Percentiles rank a stretch among this genome's conserved stretches.
phyloP scores from a whole-genome alignment of 139 green algal species.

The Chloropicon primus region DNA sequence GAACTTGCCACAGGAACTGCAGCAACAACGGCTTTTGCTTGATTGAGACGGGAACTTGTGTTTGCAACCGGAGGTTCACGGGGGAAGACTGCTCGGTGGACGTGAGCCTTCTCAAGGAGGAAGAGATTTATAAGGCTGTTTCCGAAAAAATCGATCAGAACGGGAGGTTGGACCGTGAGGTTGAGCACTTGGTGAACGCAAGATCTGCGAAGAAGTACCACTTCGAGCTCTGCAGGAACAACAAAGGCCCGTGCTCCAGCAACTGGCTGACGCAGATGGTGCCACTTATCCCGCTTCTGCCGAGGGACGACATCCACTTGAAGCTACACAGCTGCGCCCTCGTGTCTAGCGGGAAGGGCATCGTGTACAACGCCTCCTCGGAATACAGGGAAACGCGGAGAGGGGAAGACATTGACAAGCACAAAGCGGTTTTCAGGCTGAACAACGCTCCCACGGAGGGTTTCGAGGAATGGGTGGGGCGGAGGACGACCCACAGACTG shows the following conservation, averaged over 20 bases:
- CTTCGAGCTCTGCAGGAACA: not conserved
- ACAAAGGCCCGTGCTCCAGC: not conserved
- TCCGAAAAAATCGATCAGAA: not conserved
- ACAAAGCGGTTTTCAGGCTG: constrained; percentile 14
- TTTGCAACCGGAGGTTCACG: not conserved
- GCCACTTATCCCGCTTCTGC: not conserved
- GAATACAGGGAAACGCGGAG: constrained; percentile 4
- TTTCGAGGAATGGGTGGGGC: constrained; percentile 12
- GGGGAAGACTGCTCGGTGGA: not conserved
- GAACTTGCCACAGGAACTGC: not conserved
- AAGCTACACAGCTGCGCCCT: constrained; percentile 9
- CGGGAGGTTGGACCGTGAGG: not conserved
- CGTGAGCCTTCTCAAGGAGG: not conserved
- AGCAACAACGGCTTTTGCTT: not conserved
- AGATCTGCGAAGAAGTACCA: not conserved
- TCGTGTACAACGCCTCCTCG: not conserved
- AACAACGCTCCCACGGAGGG: constrained; percentile 19
- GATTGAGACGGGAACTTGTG: not conserved
- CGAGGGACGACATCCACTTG: not conserved
- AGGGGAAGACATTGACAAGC: constrained; percentile 13
- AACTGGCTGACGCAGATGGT: not conserved
- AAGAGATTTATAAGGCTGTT: not conserved
- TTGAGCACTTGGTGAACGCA: not conserved
- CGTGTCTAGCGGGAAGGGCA: constrained; percentile 1
- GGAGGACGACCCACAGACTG: constrained; percentile 15